These are phyloP conservation scores for Trichocladium uniseriatum DNA, from an alignment of 495 filamentous ascomycete species.

Conservation along the genomic window DNA sequence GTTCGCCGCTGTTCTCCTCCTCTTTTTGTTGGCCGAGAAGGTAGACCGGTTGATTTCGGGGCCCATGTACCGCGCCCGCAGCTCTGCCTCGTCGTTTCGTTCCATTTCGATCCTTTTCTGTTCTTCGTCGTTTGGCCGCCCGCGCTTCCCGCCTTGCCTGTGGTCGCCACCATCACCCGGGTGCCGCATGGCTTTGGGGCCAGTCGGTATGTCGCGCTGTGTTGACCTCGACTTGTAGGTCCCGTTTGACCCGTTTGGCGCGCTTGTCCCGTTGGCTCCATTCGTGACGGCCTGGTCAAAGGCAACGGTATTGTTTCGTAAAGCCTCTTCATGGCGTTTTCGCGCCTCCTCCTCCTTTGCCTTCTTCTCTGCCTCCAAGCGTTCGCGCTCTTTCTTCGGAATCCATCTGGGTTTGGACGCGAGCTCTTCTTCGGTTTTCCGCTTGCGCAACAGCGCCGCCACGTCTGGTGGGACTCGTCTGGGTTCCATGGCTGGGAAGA, in stretches of 20 bases:
- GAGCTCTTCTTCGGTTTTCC: slow-evolving; percentile 36
- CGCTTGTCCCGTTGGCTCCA: slow-evolving; percentile 18
- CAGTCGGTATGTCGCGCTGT: slow-evolving; percentile 53
- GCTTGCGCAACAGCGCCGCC: slow-evolving; percentile 40
- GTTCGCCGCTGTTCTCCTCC: slow-evolving; percentile 83
- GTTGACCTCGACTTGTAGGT: slow-evolving; percentile 9
- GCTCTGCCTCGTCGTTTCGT: slow-evolving; percentile 66
- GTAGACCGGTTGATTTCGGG: slow-evolving; percentile 77
- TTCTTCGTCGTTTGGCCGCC: slow-evolving; percentile 23
- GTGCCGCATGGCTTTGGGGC: slow-evolving; percentile 65
- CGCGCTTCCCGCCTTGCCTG: slow-evolving; percentile 18
- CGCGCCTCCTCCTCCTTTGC: slow-evolving; percentile 73
- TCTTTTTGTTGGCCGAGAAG: slow-evolving; percentile 95
- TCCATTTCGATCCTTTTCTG: slow-evolving; percentile 54
- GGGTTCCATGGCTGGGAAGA: slow-evolving; percentile 3
- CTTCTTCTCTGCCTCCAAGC: slow-evolving; percentile 74
- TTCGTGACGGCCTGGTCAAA: slow-evolving; percentile 4
- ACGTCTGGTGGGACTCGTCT: slow-evolving; percentile 37
- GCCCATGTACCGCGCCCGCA: slow-evolving; percentile 86
- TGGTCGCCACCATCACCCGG: slow-evolving; percentile 27
- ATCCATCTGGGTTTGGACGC: slow-evolving; percentile 80
- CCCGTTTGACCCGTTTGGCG: not conserved
- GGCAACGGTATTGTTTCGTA: not conserved
- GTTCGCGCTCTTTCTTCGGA: slow-evolving; percentile 81
- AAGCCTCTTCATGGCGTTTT: slow-evolving; percentile 25